Conservation (phyloP, 306 rosid genomes). For the Fagus sylvatica region DNA sequence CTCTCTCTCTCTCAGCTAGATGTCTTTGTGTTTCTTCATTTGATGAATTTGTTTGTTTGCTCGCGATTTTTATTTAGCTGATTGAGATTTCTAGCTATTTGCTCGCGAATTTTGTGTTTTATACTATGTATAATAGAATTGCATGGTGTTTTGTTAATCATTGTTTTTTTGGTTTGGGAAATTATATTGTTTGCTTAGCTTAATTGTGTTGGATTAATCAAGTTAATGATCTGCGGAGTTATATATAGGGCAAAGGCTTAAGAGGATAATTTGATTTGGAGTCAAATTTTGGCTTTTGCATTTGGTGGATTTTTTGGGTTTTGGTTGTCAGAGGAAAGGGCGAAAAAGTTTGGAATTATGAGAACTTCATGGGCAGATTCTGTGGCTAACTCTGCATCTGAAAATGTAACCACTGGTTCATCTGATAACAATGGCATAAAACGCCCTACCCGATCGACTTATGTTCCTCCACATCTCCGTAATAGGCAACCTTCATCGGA, state of each 20-base stretch:
- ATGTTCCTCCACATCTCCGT: slow-evolving; percentile 84
- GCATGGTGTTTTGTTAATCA: not conserved
- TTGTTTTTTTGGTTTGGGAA: not conserved
- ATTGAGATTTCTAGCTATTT: too few relatives aligned
- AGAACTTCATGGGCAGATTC: slow-evolving; percentile 74
- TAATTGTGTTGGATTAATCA: slow-evolving; percentile 28
- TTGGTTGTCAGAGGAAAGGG: slow-evolving; percentile 20
- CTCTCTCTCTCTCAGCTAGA: too few relatives aligned
- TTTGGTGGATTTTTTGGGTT: slow-evolving; percentile 28
- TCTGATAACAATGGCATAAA: slow-evolving; percentile 28
- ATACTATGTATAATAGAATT: not conserved
- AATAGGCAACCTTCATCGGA: slow-evolving; percentile 52
- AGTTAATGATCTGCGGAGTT: slow-evolving; percentile 22
- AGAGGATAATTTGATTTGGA: slow-evolving; percentile 31
- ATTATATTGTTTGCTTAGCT: slow-evolving; percentile 14
- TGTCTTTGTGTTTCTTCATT: too few relatives aligned
- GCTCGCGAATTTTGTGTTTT: too few relatives aligned
- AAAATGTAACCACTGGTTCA: slow-evolving; percentile 36
- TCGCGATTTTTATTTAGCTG: too few relatives aligned
- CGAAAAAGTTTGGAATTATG: slow-evolving; percentile 39
- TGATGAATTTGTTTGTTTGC: too few relatives aligned
- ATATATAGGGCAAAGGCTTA: slow-evolving; percentile 5
- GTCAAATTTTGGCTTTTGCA: slow-evolving; percentile 19
- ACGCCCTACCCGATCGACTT: slow-evolving; percentile 46
- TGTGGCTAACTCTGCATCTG: slow-evolving; percentile 52